Conservation (phyloP, 2,329 filamentous ascomycete genomes). For the Xylaria sp. region DNA sequence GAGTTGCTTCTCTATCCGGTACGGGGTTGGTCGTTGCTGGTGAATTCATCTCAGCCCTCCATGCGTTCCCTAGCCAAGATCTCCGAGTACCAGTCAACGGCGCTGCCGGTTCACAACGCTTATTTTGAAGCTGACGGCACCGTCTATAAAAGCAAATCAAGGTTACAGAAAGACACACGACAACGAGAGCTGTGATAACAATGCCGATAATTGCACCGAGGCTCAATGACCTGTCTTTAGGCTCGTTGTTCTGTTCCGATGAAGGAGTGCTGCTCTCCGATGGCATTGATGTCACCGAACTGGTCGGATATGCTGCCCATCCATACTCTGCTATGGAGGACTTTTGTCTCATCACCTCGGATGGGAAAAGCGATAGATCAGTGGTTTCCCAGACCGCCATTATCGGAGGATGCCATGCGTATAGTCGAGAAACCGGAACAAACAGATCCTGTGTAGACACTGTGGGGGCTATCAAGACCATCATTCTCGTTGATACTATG, state of each 20-base stretch:
- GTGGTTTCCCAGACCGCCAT: slow-evolving; percentile 7
- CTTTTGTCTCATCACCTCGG: slow-evolving; percentile 13
- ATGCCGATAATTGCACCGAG: not conserved
- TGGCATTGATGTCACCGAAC: not conserved
- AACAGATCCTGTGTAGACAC: not conserved
- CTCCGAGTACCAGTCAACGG: not conserved
- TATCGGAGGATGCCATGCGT: slow-evolving; percentile 11
- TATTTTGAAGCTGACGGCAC: not conserved
- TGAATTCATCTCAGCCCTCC: slow-evolving; percentile 16
- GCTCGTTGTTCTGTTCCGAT: not conserved
- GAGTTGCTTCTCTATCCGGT: not conserved
- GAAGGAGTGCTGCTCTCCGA: not conserved
- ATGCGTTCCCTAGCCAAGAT: not conserved
- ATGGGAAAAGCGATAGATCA: slow-evolving; percentile 16
- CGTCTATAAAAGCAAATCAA: slow-evolving; percentile 3
- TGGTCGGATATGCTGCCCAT: not conserved
- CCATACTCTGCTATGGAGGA: slow-evolving; percentile 10
- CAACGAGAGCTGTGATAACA: not conserved
- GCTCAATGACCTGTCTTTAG: not conserved
- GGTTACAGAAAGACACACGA: not conserved
- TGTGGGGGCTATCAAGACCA: not conserved
- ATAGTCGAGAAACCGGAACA: not conserved
- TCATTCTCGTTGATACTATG: slow-evolving; percentile 25
- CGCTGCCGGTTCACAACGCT: not conserved
- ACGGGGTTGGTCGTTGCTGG: not conserved